Percentiles rank a stretch among this genome's conserved stretches.
These are phyloP conservation scores for Candida patagonica DNA, from an alignment of 805 yeast genomes.

Conservation along the genomic window DNA sequence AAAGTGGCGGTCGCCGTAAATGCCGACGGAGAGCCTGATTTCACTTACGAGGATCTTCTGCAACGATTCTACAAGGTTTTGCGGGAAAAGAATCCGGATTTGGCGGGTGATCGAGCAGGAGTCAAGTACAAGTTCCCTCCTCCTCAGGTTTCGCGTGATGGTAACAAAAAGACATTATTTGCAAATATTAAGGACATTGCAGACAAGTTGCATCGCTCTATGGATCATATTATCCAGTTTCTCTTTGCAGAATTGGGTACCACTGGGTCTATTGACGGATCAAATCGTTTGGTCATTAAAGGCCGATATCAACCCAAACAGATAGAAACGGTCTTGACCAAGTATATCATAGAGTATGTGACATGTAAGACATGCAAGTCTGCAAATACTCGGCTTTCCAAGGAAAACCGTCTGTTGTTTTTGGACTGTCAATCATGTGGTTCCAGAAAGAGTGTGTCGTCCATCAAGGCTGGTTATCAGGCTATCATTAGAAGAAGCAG, in stretches of 20 bases:
- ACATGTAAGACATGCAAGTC: slow-evolving; percentile 99
- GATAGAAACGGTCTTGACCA: slow-evolving; percentile 90
- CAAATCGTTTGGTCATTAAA: slow-evolving; percentile 90
- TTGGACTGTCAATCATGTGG: slow-evolving; percentile 98
- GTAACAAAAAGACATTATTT: slow-evolving; percentile 90
- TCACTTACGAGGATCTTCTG: slow-evolving; percentile 68
- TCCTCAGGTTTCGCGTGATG: slow-evolving; percentile 94
- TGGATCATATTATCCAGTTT: slow-evolving; percentile 94
- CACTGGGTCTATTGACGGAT: slow-evolving; percentile 97
- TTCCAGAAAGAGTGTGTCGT: slow-evolving; percentile 89
- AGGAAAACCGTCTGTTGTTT: slow-evolving; percentile 96
- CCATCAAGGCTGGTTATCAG: slow-evolving; percentile 99
- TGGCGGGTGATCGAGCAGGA: slow-evolving; percentile 93
- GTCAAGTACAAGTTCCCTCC: slow-evolving; percentile 95
- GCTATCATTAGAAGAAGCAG: slow-evolving; percentile 41
- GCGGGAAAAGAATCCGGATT: slow-evolving; percentile 91
- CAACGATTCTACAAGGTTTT: slow-evolving; percentile 78
- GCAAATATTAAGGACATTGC: slow-evolving; percentile 94
- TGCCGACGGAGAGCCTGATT: slow-evolving; percentile 38
- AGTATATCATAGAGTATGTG: slow-evolving; percentile 94
- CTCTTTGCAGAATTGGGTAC: slow-evolving; percentile 99
- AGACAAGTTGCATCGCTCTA: slow-evolving; percentile 88
- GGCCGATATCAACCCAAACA: slow-evolving; percentile 98
- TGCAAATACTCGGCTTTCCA: slow-evolving; percentile 89
- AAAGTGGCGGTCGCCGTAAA: slow-evolving; percentile 24